Conservation (phyloP, 2,329 filamentous ascomycete species). For the Hysterium pulicare region DNA sequence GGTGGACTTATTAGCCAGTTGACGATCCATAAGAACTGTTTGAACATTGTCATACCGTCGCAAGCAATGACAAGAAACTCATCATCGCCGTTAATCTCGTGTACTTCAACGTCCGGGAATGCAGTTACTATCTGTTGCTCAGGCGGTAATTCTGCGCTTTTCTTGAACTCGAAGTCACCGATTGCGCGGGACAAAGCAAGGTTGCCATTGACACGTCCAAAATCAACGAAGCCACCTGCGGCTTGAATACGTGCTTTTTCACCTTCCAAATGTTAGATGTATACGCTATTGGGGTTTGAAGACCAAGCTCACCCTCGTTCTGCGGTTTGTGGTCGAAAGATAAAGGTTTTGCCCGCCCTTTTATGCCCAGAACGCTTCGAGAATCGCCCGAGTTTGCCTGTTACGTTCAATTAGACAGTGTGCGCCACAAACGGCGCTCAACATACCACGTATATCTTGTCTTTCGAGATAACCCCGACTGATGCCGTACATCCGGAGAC, state of each 20-base stretch:
- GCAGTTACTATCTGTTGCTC: conserved; percentile 98
- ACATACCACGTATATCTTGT: conserved; percentile 94
- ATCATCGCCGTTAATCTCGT: conserved; percentile 88
- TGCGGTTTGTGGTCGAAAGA: conserved; percentile 99
- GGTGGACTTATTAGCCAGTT: conserved; percentile 10
- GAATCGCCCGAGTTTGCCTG: conserved; percentile 98
- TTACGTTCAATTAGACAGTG: conserved; percentile 13
- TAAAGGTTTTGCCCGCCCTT: conserved; percentile 92
- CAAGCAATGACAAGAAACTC: conserved; percentile 64
- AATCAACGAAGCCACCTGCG: conserved; percentile 96
- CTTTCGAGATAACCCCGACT: conserved; percentile 79
- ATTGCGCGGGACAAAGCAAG: conserved; percentile 94
- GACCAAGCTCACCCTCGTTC: conserved; percentile 70
- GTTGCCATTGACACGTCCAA: conserved; percentile 97
- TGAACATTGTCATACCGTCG: conserved; percentile 32
- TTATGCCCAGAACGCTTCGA: conserved; percentile 89
- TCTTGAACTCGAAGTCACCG: conserved; percentile 99
- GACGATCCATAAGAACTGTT: neutral
- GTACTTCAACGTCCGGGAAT: conserved; percentile 87
- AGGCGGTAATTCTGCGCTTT: conserved; percentile 93
- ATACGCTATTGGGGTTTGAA: conserved; percentile 3
- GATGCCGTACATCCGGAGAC: conserved; percentile 97
- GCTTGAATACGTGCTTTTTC: conserved; percentile 96
- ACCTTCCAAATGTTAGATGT: conserved; percentile 51
- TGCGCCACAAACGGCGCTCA: neutral